Conservation (phyloP, 2,329 filamentous ascomycete genomes). For the Tolypocladium cylindrosporum region DNA sequence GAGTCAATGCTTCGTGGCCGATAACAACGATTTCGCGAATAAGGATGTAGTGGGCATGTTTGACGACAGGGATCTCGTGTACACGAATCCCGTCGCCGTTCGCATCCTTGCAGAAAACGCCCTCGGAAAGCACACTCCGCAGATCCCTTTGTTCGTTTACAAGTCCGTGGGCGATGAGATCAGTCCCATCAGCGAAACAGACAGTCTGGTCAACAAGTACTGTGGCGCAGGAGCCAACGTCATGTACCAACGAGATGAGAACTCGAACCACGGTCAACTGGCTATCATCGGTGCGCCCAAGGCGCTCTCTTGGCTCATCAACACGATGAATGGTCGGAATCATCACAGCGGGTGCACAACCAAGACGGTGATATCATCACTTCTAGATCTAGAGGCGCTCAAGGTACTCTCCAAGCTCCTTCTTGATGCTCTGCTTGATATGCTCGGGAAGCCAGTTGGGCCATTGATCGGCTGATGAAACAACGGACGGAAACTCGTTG, state of each 20-base stretch:
- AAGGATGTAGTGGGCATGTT: constrained; percentile 31
- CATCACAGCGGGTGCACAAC: background rate
- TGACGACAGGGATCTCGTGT: constrained; percentile 17
- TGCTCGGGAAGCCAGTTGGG: background rate
- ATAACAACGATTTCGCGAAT: background rate
- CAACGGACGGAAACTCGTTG: background rate
- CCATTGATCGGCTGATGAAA: background rate
- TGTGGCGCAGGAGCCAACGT: constrained; percentile 30
- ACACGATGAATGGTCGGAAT: background rate
- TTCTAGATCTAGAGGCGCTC: background rate
- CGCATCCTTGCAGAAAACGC: constrained; percentile 16
- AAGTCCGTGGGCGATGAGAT: constrained; percentile 30
- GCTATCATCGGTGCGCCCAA: background rate
- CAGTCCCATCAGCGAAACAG: constrained; percentile 29
- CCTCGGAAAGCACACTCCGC: constrained; percentile 25
- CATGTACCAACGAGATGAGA: constrained; percentile 17
- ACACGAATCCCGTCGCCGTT: constrained; percentile 8
- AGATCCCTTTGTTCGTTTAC: constrained; percentile 39
- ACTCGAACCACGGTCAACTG: background rate
- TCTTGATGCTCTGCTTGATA: background rate
- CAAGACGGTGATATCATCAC: background rate
- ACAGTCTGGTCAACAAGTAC: constrained; percentile 28
- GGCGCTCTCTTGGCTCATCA: background rate
- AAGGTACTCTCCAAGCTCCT: background rate
- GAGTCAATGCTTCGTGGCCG: background rate